Conservation (phyloP, 2,329 filamentous ascomycete species). For the Cadophora luteo-olivacea region DNA sequence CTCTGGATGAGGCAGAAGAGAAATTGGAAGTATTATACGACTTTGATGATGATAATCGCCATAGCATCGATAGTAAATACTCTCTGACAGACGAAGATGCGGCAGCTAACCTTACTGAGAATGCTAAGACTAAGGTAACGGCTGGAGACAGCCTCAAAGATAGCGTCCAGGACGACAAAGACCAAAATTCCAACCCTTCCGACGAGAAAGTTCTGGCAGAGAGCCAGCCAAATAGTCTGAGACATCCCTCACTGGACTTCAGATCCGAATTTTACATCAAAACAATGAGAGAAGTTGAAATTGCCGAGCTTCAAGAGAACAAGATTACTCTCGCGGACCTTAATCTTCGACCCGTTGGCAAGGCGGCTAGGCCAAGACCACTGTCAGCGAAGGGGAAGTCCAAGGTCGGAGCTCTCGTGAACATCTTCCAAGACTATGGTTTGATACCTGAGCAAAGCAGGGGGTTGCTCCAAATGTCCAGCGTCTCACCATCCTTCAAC, state of each 20-base stretch:
- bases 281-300: background rate
- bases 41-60: background rate
- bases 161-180: background rate
- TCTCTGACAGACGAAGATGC: background rate
- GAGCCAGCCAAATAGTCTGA: background rate
- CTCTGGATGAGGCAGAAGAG: no score
- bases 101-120: no score
- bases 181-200: background rate
- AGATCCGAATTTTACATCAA: background rate
- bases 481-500: conserved; percentile 14
- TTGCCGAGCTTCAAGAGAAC: background rate
- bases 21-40: background rate
- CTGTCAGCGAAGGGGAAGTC: conserved; percentile 3
- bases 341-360: conserved; percentile 26
- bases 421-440: conserved; percentile 36
- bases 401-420: conserved; percentile 32
- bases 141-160: background rate
- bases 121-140: background rate
- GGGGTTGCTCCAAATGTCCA: conserved; percentile 18
- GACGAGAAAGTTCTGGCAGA: background rate
- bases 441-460: conserved; percentile 28
- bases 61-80: background rate
- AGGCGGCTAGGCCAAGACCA: conserved; percentile 23
- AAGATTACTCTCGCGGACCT: conserved; percentile 21
- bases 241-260: background rate